A percentile compares a stretch with the other conserved stretches of the same genome.
phyloP scores from a whole-genome alignment of 225 moss, liverwort and hornwort genomes.

The Ulota crispa region DNA sequence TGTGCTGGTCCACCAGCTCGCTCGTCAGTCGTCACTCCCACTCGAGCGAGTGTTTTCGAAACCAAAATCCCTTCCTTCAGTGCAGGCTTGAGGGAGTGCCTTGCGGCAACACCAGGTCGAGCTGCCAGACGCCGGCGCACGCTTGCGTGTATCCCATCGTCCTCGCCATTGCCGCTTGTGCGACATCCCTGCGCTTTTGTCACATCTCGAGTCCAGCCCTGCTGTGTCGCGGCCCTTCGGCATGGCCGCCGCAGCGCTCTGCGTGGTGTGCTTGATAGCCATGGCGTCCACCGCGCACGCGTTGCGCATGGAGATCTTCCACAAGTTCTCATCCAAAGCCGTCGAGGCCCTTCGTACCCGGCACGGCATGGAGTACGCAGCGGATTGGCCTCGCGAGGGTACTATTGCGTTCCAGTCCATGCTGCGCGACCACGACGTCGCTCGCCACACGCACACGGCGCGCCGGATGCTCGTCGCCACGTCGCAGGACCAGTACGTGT shows the following conservation, averaged over 20 bases:
- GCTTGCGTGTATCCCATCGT: too few relatives aligned
- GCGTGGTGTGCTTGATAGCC: background rate
- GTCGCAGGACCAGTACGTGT: conserved; percentile 38
- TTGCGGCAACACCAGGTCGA: background rate
- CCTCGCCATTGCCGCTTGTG: too few relatives aligned
- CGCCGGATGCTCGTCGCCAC: conserved; percentile 39
- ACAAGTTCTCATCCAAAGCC: conserved; percentile 47
- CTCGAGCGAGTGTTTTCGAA: too few relatives aligned
- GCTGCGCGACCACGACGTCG: conserved; percentile 52
- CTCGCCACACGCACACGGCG: conserved; percentile 32
- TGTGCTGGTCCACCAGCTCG: too few relatives aligned
- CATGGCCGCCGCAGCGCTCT: conserved; percentile 14
- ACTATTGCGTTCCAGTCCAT: conserved; percentile 44
- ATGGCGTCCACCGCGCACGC: conserved; percentile 3
- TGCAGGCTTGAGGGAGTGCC: background rate
- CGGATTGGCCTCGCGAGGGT: conserved; percentile 45
- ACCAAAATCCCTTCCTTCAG: background rate
- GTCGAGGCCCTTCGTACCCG: conserved; percentile 34
- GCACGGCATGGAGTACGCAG: conserved; percentile 26
- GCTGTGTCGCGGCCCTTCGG: background rate
- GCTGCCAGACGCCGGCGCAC: too few relatives aligned
- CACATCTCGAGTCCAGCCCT: too few relatives aligned
- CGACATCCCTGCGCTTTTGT: too few relatives aligned
- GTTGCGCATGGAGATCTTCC: conserved; percentile 35
- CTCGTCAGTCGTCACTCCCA: too few relatives aligned